Base-by-base conservation (phyloP, 345 rosid genomes). In the Boechera retrofracta region DNA sequence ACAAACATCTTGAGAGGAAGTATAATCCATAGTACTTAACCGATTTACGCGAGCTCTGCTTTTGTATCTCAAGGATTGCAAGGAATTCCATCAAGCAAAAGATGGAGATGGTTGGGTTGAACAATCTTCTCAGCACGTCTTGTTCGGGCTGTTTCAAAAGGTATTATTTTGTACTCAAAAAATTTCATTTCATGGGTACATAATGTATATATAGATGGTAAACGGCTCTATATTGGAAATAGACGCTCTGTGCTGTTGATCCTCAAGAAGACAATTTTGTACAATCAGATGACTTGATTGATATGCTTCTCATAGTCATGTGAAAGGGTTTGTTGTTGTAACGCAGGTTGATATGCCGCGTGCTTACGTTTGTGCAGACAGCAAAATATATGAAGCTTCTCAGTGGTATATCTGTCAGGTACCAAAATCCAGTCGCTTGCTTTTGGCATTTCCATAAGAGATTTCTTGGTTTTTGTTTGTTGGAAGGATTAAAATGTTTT, bases 101-200 rank as follows among this genome's bases (percentile, higher is more conserved):
- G 99, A 96, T 83, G 99, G 98, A 77, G 98, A 96, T 85, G 99
- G 98, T 78, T 96, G 99, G 99, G 88, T 93, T 59, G 98, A 96
- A 79, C 99, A 93, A 79, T 86, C 88, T 83, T 87, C 89, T 6
- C 88, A 93, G 41, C 96, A 89, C 8, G 82, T 96, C 67, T 67
- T 89, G 62, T 96, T 91, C 15, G 98, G 99, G 24, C 74, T 89
- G 69, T 76, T 96, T 77, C 98, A 93, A 81, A 96, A 89, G 99
- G 98, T 89, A 79, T 26, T 21, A 0, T 15, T 16, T 52, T 41
- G 28, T 51, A 47, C 38, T 2, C 35, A 26, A 5, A 63, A 55
- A 42, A 4, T 28, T 7, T 8, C 73, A n/a, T 28, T 48, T 71
- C 60, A 56, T 13, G 42, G 58, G 47, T 32, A 52, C 24, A 61